phyloP scores from a whole-genome alignment of 805 yeast genomes.

The Kluyveromyces siamensis region DNA sequence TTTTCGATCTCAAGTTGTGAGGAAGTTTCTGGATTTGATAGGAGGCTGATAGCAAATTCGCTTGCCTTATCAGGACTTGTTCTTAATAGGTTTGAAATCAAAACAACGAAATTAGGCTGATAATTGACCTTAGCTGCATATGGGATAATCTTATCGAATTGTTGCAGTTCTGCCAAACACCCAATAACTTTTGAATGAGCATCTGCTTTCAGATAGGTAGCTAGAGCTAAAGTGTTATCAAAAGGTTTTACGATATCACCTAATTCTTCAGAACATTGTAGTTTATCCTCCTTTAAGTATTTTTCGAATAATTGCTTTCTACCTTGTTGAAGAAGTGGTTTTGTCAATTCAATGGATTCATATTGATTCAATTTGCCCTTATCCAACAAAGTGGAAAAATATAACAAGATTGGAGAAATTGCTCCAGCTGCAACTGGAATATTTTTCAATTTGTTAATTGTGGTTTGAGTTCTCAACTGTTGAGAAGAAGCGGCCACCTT shows the following conservation, averaged over 20 bases:
- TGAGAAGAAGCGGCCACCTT: conserved; percentile 94
- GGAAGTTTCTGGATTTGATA: conserved; percentile 52
- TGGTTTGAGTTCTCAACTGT: conserved; percentile 86
- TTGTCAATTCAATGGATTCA: conserved; percentile 91
- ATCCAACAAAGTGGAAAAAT: conserved; percentile 84
- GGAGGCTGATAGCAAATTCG: conserved; percentile 86
- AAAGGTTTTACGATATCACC: conserved; percentile 92
- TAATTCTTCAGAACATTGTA: conserved; percentile 90
- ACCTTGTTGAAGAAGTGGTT: conserved; percentile 92
- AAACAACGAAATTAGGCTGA: conserved; percentile 80
- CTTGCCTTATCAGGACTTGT: conserved; percentile 97
- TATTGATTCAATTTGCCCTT: conserved; percentile 86
- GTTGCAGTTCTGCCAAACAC: conserved; percentile 88
- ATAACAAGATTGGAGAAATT: conserved; percentile 87
- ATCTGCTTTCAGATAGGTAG: conserved; percentile 79
- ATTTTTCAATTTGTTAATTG: conserved; percentile 85
- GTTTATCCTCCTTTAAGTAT: conserved; percentile 92
- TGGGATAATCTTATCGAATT: conserved; percentile 91
- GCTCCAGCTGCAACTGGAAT: conserved; percentile 91
- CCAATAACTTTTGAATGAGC: conserved; percentile 84
- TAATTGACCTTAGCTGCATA: conserved; percentile 84
- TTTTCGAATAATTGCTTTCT: conserved; percentile 89
- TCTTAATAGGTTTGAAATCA: conserved; percentile 85
- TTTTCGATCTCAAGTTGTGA: conserved; percentile 68
- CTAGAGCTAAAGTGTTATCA: conserved; percentile 79